Conservation (phyloP, 2,329 filamentous ascomycete genomes). For the Thelonectria rubi region DNA sequence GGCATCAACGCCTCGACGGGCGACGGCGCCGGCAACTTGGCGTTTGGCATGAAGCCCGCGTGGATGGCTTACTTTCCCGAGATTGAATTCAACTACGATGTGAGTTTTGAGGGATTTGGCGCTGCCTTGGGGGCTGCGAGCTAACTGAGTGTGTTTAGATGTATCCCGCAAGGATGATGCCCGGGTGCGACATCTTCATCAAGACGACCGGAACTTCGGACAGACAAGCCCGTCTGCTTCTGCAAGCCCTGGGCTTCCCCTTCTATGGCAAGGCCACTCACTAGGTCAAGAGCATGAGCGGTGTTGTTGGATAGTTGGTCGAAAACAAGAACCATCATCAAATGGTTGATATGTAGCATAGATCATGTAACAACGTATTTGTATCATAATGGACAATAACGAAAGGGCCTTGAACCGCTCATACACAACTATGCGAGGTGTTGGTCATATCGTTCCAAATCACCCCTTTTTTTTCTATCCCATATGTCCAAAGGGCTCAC, state of each 20-base stretch:
- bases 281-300: constrained; percentile 35
- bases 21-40: constrained; percentile 87
- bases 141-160: constrained; percentile 52
- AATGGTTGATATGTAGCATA: constrained; percentile 42
- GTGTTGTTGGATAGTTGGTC: constrained; percentile 17
- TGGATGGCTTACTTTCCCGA: constrained; percentile 89
- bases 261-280: constrained; percentile 78
- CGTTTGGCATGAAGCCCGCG: constrained; percentile 79
- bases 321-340: constrained; percentile 29
- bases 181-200: constrained; percentile 83
- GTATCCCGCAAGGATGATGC: constrained; percentile 76
- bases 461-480: constrained; percentile 10
- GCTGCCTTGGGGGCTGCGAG: background rate
- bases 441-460: constrained; percentile 18
- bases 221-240: constrained; percentile 81
- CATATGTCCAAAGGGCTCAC: constrained; percentile 2
- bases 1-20: constrained; percentile 74
- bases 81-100: constrained; percentile 93
- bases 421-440: constrained; percentile 17
- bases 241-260: constrained; percentile 61
- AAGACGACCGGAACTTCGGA: constrained; percentile 88
- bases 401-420: constrained; percentile 31
- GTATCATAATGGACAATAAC: constrained; percentile 45
- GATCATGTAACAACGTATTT: constrained; percentile 48
- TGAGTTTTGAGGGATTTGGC: constrained; percentile 58